Evolutionary conservation across 257 asterid genomes (phyloP), one percentile per base, ranked within the genome.

Genomic region (Handroanthus guayacan): DNA sequence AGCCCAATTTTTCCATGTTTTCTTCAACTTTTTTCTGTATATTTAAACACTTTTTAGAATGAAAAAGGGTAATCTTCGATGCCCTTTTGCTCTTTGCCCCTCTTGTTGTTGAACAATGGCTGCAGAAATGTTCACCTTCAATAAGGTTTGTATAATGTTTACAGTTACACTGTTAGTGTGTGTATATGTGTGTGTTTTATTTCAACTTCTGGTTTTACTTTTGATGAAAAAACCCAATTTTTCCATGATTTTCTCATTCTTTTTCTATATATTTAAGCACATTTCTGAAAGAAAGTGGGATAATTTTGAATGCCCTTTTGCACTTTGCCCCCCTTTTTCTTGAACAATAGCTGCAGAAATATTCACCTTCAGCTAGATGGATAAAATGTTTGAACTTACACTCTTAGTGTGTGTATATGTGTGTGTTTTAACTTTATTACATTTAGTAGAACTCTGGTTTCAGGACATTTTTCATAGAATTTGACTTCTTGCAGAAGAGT

Each of bases 101-200:
- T 5, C 58, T n/a, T 52, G 25, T 55, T 12, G 31, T 51, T 58
- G 65, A 64, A 67, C 38, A 67, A 67, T 67, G 48, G 50, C 67
- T 41, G 69, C 56, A 55, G 51, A 60, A 25, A 60, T 34, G 11
- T 20, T 34, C 58, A 34, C 55, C 57, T 45, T 34, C 61, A 45
- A 11, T 18, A 72, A 72, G 69, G 77, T 72, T 12, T 60, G 77
- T 52, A 1, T 50, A 12, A 25, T 34, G 9, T 25, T 25, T 25
- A 25, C 1, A 51, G 4, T 18, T 6, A 36, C 55, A 17, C 38
- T 41, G 2, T 68, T 6, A 48, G 47, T 44, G 20, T 10, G 47
- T 48, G 45, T 20, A 1, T 7, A 17, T 39, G 31, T 25, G 31
- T 12, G 5, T 38, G 9, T 41, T 14, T 18, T 5, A 16, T 16